Evolutionary conservation across 169 alveolate species (phyloP).

Genomic region (Plasmodium vivax): DNA sequence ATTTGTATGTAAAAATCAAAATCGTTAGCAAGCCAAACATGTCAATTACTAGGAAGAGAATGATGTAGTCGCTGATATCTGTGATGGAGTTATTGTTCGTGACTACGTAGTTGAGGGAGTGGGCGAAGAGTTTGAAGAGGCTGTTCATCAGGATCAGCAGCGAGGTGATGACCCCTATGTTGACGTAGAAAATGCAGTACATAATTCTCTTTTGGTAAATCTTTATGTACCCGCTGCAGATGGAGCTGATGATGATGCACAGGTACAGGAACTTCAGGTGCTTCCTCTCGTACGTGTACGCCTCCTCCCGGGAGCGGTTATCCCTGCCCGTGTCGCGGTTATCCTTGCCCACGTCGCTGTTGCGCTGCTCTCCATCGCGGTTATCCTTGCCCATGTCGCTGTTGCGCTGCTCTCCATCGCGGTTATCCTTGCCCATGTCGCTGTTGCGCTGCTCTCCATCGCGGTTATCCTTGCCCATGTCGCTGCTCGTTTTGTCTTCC

Average conservation of each 20-base stretch:
- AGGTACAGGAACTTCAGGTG: not conserved
- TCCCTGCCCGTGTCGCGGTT: not conserved
- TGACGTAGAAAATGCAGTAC: slow-evolving; percentile 57
- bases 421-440: not conserved
- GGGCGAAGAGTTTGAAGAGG: slow-evolving; percentile 54
- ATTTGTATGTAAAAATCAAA: slow-evolving; percentile 14
- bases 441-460: not conserved
- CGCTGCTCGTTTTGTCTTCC: not conserved
- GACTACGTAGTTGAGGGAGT: slow-evolving; percentile 35
- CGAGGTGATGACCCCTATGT: slow-evolving; percentile 54
- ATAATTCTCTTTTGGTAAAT: slow-evolving; percentile 52
- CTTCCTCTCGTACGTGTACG: not conserved
- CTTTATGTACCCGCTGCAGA: slow-evolving; percentile 58
- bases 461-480: not conserved
- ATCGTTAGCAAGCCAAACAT: slow-evolving; percentile 37
- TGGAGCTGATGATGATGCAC: slow-evolving; percentile 36
- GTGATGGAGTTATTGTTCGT: not conserved
- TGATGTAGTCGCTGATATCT: slow-evolving; percentile 42
- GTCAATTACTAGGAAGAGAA: slow-evolving; percentile 44
- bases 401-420: not conserved
- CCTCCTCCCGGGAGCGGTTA: not conserved
- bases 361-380: not conserved
- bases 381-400: no score
- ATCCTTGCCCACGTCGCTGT: not conserved
- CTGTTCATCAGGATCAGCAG: slow-evolving; percentile 49